These are phyloP conservation scores for Polygonum aviculare DNA, from an alignment of 148 eudicot genomes.

Conservation along the genomic window DNA sequence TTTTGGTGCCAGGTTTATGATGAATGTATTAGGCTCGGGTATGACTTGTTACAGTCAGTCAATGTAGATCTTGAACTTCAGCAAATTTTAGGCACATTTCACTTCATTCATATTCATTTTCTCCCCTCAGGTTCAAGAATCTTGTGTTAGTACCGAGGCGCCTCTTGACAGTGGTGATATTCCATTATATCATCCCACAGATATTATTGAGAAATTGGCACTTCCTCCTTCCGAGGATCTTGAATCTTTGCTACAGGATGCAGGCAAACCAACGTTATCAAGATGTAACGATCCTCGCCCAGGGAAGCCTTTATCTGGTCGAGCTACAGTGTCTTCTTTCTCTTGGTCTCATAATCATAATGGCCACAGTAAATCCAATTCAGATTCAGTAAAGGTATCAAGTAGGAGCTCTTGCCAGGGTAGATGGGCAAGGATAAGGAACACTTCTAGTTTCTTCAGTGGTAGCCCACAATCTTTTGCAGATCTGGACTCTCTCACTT, in stretches of 20 bases:
- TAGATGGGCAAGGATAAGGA: constrained; percentile 74
- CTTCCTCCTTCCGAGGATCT: constrained; percentile 76
- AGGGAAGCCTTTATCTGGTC: constrained; percentile 40
- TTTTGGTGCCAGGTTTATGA: neutral
- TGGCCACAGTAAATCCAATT: constrained; percentile 49
- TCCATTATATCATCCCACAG: constrained; percentile 46
- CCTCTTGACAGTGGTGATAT: constrained; percentile 17
- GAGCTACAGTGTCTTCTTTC: constrained; percentile 60
- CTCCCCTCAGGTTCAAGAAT: constrained; percentile 36
- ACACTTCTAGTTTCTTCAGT: constrained; percentile 32
- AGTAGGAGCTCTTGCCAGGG: constrained; percentile 65
- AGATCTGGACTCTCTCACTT: constrained; percentile 60
- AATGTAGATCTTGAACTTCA: neutral
- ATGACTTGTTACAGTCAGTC: neutral
- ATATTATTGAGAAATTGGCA: constrained; percentile 48
- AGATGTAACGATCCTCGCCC: constrained; percentile 50
- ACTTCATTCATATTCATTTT: neutral
- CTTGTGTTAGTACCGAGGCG: constrained; percentile 23
- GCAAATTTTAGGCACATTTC: neutral
- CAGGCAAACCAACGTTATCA: constrained; percentile 38
- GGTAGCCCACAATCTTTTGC: constrained; percentile 33
- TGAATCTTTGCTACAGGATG: constrained; percentile 72
- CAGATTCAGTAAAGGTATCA: constrained; percentile 52
- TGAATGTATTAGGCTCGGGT: neutral
- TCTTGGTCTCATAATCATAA: constrained; percentile 71